Base-by-base conservation (phyloP, 257 asterid species). In the Leptodermis oblonga region DNA sequence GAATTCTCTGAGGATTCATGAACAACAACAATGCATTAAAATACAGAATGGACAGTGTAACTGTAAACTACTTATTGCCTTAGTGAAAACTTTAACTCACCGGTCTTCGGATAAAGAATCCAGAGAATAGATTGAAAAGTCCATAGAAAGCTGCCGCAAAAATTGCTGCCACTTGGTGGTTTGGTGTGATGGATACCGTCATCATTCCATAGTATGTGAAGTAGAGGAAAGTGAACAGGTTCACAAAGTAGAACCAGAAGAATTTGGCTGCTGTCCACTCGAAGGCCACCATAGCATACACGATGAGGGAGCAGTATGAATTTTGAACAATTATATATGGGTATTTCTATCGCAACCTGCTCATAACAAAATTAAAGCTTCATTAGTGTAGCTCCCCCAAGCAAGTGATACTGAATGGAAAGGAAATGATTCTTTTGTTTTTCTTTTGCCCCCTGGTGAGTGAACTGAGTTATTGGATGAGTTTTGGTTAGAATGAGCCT, bases 191-290 rank as follows among this genome's bases (percentile, higher is more conserved):
- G 70, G 95, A 78, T 14, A 89, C 84, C 0, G 86, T 86, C 97
- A 89, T 92, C 97, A 92, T 89, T 22, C 96, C 94, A 2, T 86
- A 89, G 86, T 92, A 92, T 34, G 95, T 92, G 88, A 87, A 87
- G 81, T 92, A 89, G 53, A 89, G 86, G 76, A 87, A 89, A 58
- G 96, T 87, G 74, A 86, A 81, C 76, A 89, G 85, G 65, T 73
- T 86, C 67, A 89, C 86, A 7, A 87, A 92, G 83, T 76, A 92
- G 90, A 89, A 89, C 94, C 92, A 92, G 41, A 87, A 84, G 80
- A 89, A 92, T 63, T 92, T 92, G 10, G 89, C 78, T 14, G 81
- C 80, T 55, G 88, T 83, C 96, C 96, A 92, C 62, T 92, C 83
- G 70, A 89, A 89, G 79, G 86, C 83, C 80, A 92, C 86, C 92